Evolutionary conservation across 768 basidiomycete species (phyloP).

Genomic region (Mycena crocata): DNA sequence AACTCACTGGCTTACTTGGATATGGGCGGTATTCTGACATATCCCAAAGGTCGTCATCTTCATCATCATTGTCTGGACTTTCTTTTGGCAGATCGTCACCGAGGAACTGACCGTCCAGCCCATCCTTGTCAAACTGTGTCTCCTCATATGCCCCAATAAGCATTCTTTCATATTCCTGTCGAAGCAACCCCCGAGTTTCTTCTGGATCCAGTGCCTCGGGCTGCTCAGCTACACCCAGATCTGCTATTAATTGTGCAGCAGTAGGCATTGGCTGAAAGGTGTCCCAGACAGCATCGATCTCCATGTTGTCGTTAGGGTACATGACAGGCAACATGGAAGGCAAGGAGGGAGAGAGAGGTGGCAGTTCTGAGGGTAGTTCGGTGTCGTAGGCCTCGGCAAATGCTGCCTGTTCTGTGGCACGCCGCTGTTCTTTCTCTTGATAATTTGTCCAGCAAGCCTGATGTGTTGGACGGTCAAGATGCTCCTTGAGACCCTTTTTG

Average conservation of each 20-base stretch:
- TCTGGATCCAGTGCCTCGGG: too few species aligned
- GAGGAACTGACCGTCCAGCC: too few species aligned
- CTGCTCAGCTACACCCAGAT: too few species aligned
- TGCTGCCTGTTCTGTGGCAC: too few species aligned
- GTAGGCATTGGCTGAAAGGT: not conserved
- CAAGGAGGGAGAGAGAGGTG: not conserved
- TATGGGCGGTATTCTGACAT: too few species aligned
- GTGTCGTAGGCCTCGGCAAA: not conserved
- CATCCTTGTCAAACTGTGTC: too few species aligned
- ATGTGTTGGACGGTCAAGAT: not conserved
- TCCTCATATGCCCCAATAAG: not conserved
- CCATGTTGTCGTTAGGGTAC: not conserved
- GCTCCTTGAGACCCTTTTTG: not conserved
- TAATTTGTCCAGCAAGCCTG: not conserved
- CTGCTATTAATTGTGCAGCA: not conserved
- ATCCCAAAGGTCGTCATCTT: too few species aligned
- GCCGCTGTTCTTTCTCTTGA: not conserved
- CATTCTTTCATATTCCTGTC: too few species aligned
- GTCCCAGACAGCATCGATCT: not conserved
- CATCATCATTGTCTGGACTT: too few species aligned
- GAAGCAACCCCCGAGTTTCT: too few species aligned
- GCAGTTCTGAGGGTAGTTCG: not conserved
- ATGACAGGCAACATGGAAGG: not conserved
- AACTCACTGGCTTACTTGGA: too few species aligned
- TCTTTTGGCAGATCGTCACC: too few species aligned